Conservation (phyloP, 2,329 filamentous ascomycete species). For the Trichoderma asperellum region DNA sequence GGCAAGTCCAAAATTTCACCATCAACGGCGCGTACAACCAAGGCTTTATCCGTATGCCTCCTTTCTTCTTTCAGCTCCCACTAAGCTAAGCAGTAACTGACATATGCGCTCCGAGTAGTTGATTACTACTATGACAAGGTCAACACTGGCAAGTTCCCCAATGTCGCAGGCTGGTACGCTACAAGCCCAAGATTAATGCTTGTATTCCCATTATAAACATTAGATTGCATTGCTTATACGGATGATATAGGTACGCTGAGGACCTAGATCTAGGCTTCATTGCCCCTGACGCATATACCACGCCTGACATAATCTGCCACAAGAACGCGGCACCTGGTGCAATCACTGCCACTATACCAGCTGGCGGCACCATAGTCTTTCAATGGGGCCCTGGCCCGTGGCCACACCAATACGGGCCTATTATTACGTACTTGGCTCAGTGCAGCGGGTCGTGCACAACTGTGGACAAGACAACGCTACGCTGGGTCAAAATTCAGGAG, state of each 20-base stretch:
- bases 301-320: slow-evolving; percentile 56
- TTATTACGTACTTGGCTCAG: slow-evolving; percentile 52
- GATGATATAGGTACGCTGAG: slow-evolving; percentile 6
- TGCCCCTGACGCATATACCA: slow-evolving; percentile 49
- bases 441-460: slow-evolving; percentile 48
- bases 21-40: slow-evolving; percentile 19
- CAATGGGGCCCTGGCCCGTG: slow-evolving; percentile 55
- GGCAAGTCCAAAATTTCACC: slow-evolving; percentile 21
- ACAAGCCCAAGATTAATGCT: not conserved
- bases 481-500: slow-evolving; percentile 54
- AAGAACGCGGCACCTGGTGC: slow-evolving; percentile 46
- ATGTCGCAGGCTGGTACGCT: slow-evolving; percentile 21
- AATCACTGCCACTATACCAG: slow-evolving; percentile 47
- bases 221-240: not conserved
- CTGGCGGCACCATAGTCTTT: slow-evolving; percentile 51
- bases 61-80: not conserved
- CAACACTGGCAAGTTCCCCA: slow-evolving; percentile 22
- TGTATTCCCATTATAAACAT: not conserved
- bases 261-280: slow-evolving; percentile 46
- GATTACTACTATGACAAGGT: slow-evolving; percentile 24
- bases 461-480: slow-evolving; percentile 47
- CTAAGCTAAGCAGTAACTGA: not conserved
- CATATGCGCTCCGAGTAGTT: not conserved
- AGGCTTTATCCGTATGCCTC: slow-evolving; percentile 13
- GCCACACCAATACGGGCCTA: slow-evolving; percentile 50